phyloP scores from a whole-genome alignment of 768 basidiomycete genomes.

The Solioccasus polychromus region DNA sequence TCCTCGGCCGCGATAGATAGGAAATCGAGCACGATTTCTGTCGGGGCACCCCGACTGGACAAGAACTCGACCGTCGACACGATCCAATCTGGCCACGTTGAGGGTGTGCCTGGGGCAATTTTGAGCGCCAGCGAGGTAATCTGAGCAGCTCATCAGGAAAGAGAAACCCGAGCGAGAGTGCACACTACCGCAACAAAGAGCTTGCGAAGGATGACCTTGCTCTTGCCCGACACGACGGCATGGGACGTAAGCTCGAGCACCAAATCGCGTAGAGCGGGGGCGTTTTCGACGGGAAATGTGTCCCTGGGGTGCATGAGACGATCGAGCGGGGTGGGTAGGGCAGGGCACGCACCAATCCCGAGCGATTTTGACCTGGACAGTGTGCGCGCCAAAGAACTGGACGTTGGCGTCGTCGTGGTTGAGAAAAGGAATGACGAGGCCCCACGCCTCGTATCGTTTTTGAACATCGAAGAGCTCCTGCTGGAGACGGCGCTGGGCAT shows the following conservation, averaged over 20 bases:
- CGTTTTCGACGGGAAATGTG: conserved; percentile 63
- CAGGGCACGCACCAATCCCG: conserved; percentile 72
- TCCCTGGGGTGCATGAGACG: conserved; percentile 49
- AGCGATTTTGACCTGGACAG: conserved; percentile 89
- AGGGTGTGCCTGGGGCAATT: conserved; percentile 55
- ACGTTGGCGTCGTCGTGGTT: conserved; percentile 74
- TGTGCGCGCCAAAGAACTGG: conserved; percentile 94
- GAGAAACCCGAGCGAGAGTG: too few species aligned
- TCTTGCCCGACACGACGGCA: conserved; percentile 54
- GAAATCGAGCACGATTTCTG: conserved; percentile 68
- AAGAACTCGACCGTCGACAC: conserved; percentile 59
- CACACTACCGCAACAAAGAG: conserved; percentile 74
- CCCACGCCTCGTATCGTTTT: conserved; percentile 79
- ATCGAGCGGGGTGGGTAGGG: not conserved
- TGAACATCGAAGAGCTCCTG: conserved; percentile 76
- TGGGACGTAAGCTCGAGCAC: conserved; percentile 69
- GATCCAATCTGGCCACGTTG: conserved; percentile 78
- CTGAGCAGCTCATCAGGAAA: conserved; percentile 32
- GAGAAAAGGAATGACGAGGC: conserved; percentile 74
- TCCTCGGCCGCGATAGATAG: conserved; percentile 85
- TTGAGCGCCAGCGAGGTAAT: conserved; percentile 70
- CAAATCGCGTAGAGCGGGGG: conserved; percentile 56
- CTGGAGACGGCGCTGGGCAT: conserved; percentile 61
- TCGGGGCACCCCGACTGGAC: conserved; percentile 53
- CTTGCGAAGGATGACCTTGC: conserved; percentile 78